phyloP scores from a whole-genome alignment of 768 basidiomycete species.

The Amanita thiersii region DNA sequence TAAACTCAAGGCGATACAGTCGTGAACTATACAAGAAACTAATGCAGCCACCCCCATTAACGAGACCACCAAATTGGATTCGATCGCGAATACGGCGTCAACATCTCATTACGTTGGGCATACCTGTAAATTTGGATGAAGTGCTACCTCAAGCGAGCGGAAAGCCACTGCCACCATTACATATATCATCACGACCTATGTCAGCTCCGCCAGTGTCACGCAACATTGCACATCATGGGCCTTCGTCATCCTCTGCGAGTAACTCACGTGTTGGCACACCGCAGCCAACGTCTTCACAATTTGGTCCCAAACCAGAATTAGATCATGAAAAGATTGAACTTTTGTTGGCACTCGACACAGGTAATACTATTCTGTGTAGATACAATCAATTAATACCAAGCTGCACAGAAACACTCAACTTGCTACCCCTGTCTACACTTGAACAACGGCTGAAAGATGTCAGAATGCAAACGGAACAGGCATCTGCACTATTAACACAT shows the following conservation, averaged over 20 bases:
- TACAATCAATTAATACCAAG: slow-evolving; percentile 2
- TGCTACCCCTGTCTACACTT: slow-evolving; percentile 62
- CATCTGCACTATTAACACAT: slow-evolving; percentile 72
- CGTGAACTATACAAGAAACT: slow-evolving; percentile 73
- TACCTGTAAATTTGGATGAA: slow-evolving; percentile 94
- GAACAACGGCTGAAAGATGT: slow-evolving; percentile 64
- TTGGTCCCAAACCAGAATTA: slow-evolving; percentile 74
- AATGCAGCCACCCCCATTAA: slow-evolving; percentile 62
- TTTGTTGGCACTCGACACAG: slow-evolving; percentile 58
- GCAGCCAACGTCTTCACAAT: slow-evolving; percentile 32
- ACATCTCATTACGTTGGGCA: slow-evolving; percentile 84
- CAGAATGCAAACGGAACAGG: slow-evolving; percentile 62
- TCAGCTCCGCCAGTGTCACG: slow-evolving; percentile 69
- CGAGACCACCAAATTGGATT: slow-evolving; percentile 89
- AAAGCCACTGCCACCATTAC: slow-evolving; percentile 67
- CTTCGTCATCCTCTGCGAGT: slow-evolving; percentile 21
- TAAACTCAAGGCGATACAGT: slow-evolving; percentile 31
- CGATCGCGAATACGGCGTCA: slow-evolving; percentile 86
- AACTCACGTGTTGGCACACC: slow-evolving; percentile 50
- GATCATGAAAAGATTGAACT: slow-evolving; percentile 58
- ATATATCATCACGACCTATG: slow-evolving; percentile 76
- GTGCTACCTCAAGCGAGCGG: slow-evolving; percentile 62
- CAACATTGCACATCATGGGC: slow-evolving; percentile 24
- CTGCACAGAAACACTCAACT: slow-evolving; percentile 54
- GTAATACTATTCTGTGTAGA: slow-evolving; percentile 29